Percentiles rank a stretch among this genome's conserved stretches.
Evolutionary conservation across 768 basidiomycete genomes (phyloP).

Genomic region (Xerocomellus intermedius): DNA sequence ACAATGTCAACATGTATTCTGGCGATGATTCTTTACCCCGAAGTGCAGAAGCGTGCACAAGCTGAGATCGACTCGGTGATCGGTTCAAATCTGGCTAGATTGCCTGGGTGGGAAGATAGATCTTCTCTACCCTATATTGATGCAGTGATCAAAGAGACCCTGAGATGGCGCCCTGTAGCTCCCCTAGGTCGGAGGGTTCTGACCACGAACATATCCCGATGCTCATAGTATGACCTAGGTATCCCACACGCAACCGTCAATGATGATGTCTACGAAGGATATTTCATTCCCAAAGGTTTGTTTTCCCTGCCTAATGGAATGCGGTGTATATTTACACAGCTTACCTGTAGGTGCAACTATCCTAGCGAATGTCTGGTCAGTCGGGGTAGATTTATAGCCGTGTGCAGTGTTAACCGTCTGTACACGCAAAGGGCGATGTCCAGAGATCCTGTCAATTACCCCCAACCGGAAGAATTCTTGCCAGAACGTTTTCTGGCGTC

Average conservation of each 20-base stretch:
- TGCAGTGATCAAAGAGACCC: conserved; percentile 12
- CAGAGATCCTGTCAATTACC: conserved; percentile 34
- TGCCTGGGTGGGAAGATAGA: conserved; percentile 17
- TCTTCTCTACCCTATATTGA: conserved; percentile 6
- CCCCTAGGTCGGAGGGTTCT: conserved; percentile 6
- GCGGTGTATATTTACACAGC: background rate
- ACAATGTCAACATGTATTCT: conserved; percentile 5
- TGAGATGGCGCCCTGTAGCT: conserved; percentile 11
- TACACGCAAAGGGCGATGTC: conserved; percentile 27
- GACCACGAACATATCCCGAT: too few relatives aligned
- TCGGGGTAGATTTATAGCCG: background rate
- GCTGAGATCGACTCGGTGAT: conserved; percentile 15
- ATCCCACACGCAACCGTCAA: conserved; percentile 30
- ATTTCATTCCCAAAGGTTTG: conserved; percentile 44
- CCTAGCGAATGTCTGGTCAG: conserved; percentile 6
- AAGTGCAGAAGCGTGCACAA: conserved; percentile 16
- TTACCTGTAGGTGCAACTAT: background rate
- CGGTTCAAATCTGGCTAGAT: conserved; percentile 1
- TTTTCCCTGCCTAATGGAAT: background rate
- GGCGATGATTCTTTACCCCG: conserved; percentile 16
- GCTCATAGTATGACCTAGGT: background rate
- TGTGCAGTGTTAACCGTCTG: background rate
- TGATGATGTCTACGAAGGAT: conserved; percentile 42
- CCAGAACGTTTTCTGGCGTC: conserved; percentile 32
- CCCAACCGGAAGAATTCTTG: conserved; percentile 33